Evolutionary conservation across 2,329 filamentous ascomycete species (phyloP).

Genomic region (Colletotrichum kahawae): DNA sequence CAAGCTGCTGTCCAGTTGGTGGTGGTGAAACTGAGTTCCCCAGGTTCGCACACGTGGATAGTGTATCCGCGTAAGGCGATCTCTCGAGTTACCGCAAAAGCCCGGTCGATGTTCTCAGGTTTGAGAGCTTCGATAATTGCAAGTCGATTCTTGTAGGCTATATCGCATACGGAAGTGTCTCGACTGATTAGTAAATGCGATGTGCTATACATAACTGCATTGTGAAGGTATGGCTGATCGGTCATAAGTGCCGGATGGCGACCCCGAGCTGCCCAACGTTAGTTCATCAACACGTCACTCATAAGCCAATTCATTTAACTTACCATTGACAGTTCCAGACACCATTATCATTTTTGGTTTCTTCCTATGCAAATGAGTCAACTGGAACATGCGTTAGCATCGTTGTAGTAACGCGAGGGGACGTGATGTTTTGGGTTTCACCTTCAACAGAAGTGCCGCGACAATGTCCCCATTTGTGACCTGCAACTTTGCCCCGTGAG

Average conservation of each 20-base stretch:
- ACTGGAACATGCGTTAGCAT: background rate
- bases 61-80: background rate
- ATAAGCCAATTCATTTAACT: background rate
- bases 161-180: constrained; percentile 17
- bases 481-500: background rate
- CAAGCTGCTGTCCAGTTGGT: constrained; percentile 25
- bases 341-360: constrained; percentile 15
- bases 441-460: background rate
- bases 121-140: constrained; percentile 24
- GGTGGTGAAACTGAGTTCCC: constrained; percentile 16
- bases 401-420: too few relatives aligned
- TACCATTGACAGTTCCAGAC: background rate
- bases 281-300: background rate
- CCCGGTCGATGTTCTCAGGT: constrained; percentile 5
- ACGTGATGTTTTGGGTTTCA: background rate
- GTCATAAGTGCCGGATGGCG: constrained; percentile 14
- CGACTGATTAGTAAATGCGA: constrained; percentile 6
- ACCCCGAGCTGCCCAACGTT: constrained; percentile 15
- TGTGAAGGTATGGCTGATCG: constrained; percentile 23
- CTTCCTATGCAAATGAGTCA: constrained; percentile 16
- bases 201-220: constrained; percentile 14
- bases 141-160: constrained; percentile 20
- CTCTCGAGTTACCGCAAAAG: constrained; percentile 12
- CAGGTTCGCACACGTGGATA: constrained; percentile 23
- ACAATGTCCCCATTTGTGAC: constrained; percentile 11